Conservation (phyloP, 352 stramenopile species). For the Globisporangium heterothallicum region DNA sequence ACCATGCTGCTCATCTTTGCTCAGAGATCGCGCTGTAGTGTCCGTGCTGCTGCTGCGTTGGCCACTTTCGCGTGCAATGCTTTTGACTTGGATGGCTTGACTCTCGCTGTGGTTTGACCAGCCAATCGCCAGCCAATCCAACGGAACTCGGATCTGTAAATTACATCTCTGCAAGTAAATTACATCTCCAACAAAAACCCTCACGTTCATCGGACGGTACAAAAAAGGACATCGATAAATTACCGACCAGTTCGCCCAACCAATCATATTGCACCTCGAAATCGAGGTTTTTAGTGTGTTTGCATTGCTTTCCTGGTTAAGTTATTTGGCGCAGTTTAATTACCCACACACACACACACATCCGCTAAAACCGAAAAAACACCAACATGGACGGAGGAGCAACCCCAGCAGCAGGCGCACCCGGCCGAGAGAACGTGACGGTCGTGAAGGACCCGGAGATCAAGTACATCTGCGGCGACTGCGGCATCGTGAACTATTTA, state of each 20-base stretch:
- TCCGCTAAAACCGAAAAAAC: background rate
- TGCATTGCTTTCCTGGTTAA: background rate
- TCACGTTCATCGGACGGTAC: no score
- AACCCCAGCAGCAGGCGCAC: constrained; percentile 56
- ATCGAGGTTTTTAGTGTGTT: constrained; percentile 6
- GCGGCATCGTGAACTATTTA: constrained; percentile 93
- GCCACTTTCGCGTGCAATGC: background rate
- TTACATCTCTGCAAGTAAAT: no score
- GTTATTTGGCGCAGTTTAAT: background rate
- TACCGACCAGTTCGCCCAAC: constrained; percentile 1
- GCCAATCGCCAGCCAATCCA: constrained; percentile 26
- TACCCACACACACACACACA: background rate
- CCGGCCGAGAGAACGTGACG: constrained; percentile 37
- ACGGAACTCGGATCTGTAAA: background rate
- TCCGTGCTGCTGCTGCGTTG: background rate
- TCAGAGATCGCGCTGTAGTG: no score
- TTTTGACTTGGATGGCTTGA: constrained; percentile 4
- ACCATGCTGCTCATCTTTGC: constrained; percentile 51
- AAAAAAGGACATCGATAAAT: background rate
- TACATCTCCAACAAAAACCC: no score
- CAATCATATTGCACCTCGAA: constrained; percentile 11
- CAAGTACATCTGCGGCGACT: constrained; percentile 98
- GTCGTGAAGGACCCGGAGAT: constrained; percentile 88
- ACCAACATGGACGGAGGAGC: constrained; percentile 69
- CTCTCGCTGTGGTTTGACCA: constrained; percentile 1